Conservation (phyloP, 352 stramenopile species). For the Pythium aphanidermatum region DNA sequence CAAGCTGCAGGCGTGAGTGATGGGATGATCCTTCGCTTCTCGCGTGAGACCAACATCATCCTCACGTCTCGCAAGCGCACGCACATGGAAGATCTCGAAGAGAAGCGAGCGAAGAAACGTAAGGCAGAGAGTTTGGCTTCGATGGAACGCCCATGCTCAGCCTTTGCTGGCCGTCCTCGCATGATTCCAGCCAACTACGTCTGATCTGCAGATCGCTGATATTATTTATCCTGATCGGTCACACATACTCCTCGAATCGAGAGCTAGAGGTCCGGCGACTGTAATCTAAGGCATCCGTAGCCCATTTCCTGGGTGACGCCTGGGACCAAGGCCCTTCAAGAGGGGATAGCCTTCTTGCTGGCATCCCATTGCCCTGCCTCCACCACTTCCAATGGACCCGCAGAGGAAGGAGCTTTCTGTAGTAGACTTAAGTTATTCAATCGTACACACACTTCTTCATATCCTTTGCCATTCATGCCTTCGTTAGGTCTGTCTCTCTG, state of each 20-base stretch:
- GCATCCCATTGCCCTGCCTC: no score
- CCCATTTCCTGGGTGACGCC: no score
- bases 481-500: neutral
- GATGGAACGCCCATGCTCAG: constrained; percentile 24
- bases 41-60: constrained; percentile 58
- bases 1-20: constrained; percentile 44
- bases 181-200: constrained; percentile 49
- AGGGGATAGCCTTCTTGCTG: no score
- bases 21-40: constrained; percentile 63
- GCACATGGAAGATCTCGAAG: constrained; percentile 33
- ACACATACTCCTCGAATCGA: neutral
- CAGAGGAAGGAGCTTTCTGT: no score
- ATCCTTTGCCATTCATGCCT: neutral
- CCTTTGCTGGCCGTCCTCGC: constrained; percentile 26
- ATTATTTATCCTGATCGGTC: constrained; percentile 14
- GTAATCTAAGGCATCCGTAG: no score
- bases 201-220: constrained; percentile 12
- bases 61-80: constrained; percentile 45
- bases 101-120: constrained; percentile 34
- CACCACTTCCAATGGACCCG: no score
- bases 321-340: no score
- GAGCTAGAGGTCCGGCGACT: no score
- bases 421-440: constrained; percentile 8
- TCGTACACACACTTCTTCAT: neutral
- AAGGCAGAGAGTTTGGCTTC: constrained; percentile 15